Evolutionary conservation across 192 early-diverging fungal genomes (phyloP).

Genomic region (Coemansia sp.): DNA sequence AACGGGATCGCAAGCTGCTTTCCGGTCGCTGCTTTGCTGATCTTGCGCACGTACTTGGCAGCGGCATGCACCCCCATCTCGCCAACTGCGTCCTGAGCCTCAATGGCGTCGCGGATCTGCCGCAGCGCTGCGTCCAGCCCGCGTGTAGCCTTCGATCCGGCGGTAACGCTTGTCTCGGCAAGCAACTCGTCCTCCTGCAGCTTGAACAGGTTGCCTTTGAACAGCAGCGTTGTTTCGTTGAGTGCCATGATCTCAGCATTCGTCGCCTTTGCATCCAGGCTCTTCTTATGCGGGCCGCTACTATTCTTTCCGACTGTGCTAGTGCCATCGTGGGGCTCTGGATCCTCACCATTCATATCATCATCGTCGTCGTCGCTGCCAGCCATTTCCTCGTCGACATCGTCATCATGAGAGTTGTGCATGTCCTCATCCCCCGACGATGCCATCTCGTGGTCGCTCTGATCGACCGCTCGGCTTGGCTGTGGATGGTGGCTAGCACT

Average conservation of each 20-base stretch:
- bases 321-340: constrained; percentile 3
- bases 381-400: constrained; percentile 31
- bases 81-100: not conserved
- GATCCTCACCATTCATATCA: not conserved
- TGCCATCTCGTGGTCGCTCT: constrained; percentile 35
- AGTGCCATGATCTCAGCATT: constrained; percentile 81
- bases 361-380: not conserved
- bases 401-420: not conserved
- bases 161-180: constrained; percentile 15
- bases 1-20: constrained; percentile 59
- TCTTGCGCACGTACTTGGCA: constrained; percentile 49
- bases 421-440: constrained; percentile 53
- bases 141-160: constrained; percentile 26
- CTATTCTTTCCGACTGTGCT: constrained; percentile 22
- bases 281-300: constrained; percentile 8
- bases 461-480: constrained; percentile 49
- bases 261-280: constrained; percentile 47
- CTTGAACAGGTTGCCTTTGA: constrained; percentile 90
- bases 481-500: not conserved
- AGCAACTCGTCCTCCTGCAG: constrained; percentile 66
- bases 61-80: constrained; percentile 39
- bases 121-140: constrained; percentile 46
- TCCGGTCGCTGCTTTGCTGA: constrained; percentile 39
- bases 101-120: constrained; percentile 55
- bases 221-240: constrained; percentile 78